phyloP scores from a whole-genome alignment of 768 basidiomycete species.

The Lyophyllum semitale region DNA sequence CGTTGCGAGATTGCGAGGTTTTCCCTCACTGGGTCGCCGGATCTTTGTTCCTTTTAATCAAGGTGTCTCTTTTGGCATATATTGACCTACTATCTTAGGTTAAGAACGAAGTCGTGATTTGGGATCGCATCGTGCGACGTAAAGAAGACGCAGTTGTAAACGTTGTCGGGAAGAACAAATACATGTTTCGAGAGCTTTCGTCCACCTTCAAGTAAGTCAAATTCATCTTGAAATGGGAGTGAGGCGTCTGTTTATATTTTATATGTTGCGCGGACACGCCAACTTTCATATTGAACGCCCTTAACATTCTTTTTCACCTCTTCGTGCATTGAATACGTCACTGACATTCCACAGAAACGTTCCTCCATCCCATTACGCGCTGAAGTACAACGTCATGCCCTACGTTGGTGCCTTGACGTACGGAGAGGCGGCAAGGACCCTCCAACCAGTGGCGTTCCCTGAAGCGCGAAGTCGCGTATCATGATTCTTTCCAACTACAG shows the following conservation, averaged over 20 bases:
- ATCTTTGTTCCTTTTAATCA: neutral
- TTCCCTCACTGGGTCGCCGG: neutral
- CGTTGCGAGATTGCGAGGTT: neutral
- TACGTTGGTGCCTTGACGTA: slow-evolving; percentile 80
- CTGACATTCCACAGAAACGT: slow-evolving; percentile 49
- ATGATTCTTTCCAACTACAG: slow-evolving; percentile 10
- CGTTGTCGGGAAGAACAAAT: slow-evolving; percentile 76
- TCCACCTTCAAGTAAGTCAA: slow-evolving; percentile 70
- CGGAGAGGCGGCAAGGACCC: slow-evolving; percentile 63
- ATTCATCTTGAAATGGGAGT: slow-evolving; percentile 2
- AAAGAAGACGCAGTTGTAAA: slow-evolving; percentile 73
- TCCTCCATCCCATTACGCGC: slow-evolving; percentile 63
- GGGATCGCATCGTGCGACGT: slow-evolving; percentile 89
- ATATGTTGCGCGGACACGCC: neutral
- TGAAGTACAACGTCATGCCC: slow-evolving; percentile 92
- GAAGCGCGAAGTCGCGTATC: slow-evolving; percentile 40
- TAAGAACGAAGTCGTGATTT: slow-evolving; percentile 80
- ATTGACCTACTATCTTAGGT: slow-evolving; percentile 37
- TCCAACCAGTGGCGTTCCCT: slow-evolving; percentile 41
- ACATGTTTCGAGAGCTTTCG: slow-evolving; percentile 76
- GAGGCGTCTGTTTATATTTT: neutral
- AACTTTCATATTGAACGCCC: neutral
- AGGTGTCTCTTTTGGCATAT: neutral
- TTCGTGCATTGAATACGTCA: neutral
- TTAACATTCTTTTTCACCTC: neutral